Conservation (phyloP, 345 rosid species). For the Salix brachista region DNA sequence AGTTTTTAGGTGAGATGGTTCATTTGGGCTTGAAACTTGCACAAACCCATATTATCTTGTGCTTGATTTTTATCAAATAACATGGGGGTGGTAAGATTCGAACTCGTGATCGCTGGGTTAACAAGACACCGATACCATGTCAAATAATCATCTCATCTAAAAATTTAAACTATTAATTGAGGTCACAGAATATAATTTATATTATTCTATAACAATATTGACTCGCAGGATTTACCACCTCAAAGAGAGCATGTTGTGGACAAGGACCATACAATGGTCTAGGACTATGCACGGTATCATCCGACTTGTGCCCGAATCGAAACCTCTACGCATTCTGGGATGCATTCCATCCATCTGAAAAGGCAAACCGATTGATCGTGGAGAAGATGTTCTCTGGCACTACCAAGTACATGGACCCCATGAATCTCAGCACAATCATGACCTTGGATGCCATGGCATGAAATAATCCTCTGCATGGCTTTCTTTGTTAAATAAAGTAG, state of each 20-base stretch:
- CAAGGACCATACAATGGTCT: slow-evolving; percentile 76
- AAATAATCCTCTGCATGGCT: background rate
- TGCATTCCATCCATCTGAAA: slow-evolving; percentile 69
- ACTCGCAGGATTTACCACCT: slow-evolving; percentile 51
- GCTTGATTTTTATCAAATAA: too few species aligned
- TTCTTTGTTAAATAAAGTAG: background rate
- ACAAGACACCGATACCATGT: too few species aligned
- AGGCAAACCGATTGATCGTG: slow-evolving; percentile 62
- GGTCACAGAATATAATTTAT: accelerated
- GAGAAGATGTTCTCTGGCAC: slow-evolving; percentile 27
- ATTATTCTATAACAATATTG: background rate
- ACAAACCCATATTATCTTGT: too few species aligned
- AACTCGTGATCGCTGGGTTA: too few species aligned
- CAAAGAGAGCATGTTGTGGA: slow-evolving; percentile 76
- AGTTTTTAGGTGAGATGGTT: too few species aligned
- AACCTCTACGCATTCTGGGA: slow-evolving; percentile 68
- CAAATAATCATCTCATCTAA: too few species aligned
- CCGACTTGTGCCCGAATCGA: slow-evolving; percentile 61
- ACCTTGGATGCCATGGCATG: slow-evolving; percentile 16
- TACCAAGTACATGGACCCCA: slow-evolving; percentile 59
- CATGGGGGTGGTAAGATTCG: too few species aligned
- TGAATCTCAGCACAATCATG: slow-evolving; percentile 83
- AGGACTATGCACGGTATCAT: slow-evolving; percentile 61
- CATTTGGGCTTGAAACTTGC: too few species aligned
- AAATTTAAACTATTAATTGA: too few species aligned